Evolutionary conservation across 768 basidiomycete genomes (phyloP), one percentile per base, ranked within the genome.

Genomic region (Boletales sp.): DNA sequence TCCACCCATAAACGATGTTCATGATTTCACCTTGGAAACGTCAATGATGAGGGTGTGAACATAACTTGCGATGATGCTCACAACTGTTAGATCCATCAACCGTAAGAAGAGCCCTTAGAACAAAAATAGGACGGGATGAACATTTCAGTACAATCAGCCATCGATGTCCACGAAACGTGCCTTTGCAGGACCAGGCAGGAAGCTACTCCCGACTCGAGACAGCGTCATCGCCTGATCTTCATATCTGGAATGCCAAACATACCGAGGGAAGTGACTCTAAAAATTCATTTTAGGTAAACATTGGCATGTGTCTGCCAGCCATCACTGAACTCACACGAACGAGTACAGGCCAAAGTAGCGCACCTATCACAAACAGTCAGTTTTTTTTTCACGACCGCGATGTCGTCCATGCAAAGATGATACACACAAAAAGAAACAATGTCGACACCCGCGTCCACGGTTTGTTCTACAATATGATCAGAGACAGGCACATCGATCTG

Each of bases 171-270:
- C 17, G 19, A 15, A 31, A 34, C 24, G 29, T 48, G 53, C 55
- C 42, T 44, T 40, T 18, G 21, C 29, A 17, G 38, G 13, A 9
- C 29, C 52, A 44, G 55, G 48, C 27, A 56, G 3, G 24, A 56
- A 50, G 44, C 30, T 56, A 31, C 37, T 56, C 38, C 45, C 55
- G 4, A 32, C 52, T 56, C 13, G 6, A 12, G 17, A 8, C 2
- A 5, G 6, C 12, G 19, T 48, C 19, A 43, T 2, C 8, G 4
- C 43, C 9, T 6, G 3, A 30, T 47, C 13, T 2, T n/a, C n/a
- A 6, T 1, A 4, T 13, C 17, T 41, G 11, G 1, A 35, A 11
- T 36, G 21, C 13, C 2, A 32, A 36, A 40, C 51, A n/a, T 43
- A 55, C 54, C 18, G 15, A 55, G 40, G 19, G 24, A 30, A 19